phyloP scores from a whole-genome alignment of 768 basidiomycete genomes.

The Trametes sanguinea region DNA sequence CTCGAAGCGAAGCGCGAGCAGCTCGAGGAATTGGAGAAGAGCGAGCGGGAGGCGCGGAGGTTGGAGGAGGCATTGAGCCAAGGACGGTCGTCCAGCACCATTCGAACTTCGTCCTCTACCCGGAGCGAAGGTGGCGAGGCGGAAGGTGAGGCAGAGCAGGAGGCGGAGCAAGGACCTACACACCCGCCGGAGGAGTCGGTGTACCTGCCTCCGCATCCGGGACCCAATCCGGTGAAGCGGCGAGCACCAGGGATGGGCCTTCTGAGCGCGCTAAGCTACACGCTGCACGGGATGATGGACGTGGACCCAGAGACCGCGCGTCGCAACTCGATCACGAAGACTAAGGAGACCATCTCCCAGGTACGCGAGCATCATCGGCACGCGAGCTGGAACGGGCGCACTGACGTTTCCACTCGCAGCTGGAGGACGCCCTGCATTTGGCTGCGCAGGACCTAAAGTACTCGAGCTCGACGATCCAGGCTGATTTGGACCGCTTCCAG shows the following conservation, averaged over 20 bases:
- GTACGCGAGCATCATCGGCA: slow-evolving; percentile 42
- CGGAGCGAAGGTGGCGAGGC: slow-evolving; percentile 33
- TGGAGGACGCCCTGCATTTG: slow-evolving; percentile 93
- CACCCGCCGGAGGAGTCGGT: slow-evolving; percentile 39
- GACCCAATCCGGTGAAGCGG: slow-evolving; percentile 64
- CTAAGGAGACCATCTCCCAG: slow-evolving; percentile 92
- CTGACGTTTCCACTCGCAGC: slow-evolving; percentile 45
- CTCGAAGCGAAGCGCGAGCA: slow-evolving; percentile 83
- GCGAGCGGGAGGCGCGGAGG: slow-evolving; percentile 86
- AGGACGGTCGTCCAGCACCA: slow-evolving; percentile 24
- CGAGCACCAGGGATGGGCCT: slow-evolving; percentile 82
- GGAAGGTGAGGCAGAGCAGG: slow-evolving; percentile 29
- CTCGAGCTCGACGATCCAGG: slow-evolving; percentile 94
- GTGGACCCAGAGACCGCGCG: slow-evolving; percentile 96
- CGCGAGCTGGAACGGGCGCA: not conserved
- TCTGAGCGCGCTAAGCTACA: slow-evolving; percentile 89
- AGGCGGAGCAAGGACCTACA: slow-evolving; percentile 29
- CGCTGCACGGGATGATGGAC: slow-evolving; percentile 98
- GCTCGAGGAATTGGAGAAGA: slow-evolving; percentile 89
- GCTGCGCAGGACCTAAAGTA: slow-evolving; percentile 95
- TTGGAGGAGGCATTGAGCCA: slow-evolving; percentile 77
- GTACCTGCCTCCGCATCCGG: slow-evolving; percentile 77
- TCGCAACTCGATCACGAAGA: slow-evolving; percentile 91
- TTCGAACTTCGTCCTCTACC: slow-evolving; percentile 24
- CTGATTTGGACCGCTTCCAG: slow-evolving; percentile 97